phyloP scores from a whole-genome alignment of 2,329 filamentous ascomycete species.

The Westerdykella sp. region DNA sequence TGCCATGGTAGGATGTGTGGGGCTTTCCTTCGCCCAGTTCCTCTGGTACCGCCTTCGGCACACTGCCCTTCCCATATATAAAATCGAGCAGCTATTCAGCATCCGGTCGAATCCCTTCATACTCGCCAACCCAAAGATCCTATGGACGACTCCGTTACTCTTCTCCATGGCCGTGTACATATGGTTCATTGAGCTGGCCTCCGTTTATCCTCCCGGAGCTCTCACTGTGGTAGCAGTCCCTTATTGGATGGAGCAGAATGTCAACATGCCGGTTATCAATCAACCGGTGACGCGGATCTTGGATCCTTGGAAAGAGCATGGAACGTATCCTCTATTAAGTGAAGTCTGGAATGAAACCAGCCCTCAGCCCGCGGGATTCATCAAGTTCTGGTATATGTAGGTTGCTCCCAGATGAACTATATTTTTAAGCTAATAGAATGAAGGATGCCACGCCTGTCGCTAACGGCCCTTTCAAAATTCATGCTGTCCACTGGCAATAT shows the following conservation, averaged over 20 bases:
- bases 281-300: not conserved
- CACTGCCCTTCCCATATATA: not conserved
- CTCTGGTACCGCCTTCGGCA: slow-evolving; percentile 4
- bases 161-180: not conserved
- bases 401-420: not conserved
- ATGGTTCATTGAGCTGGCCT: slow-evolving; percentile 3
- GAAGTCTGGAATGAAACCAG: not conserved
- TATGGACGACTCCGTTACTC: not conserved
- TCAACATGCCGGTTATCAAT: slow-evolving; percentile 3
- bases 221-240: slow-evolving; percentile 2
- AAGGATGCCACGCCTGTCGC: not conserved
- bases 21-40: slow-evolving; percentile 3
- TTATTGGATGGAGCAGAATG: not conserved
- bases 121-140: not conserved
- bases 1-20: not conserved
- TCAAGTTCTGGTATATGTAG: not conserved
- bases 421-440: not conserved
- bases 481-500: not conserved
- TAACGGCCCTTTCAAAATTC: not conserved
- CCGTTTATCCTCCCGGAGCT: slow-evolving; percentile 7
- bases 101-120: not conserved
- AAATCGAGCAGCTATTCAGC: slow-evolving; percentile 1
- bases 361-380: not conserved
- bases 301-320: not conserved
- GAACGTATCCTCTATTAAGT: not conserved